Evolutionary conservation across 108 stramenopile genomes (phyloP).

Genomic region (Conticribra guillardii): DNA sequence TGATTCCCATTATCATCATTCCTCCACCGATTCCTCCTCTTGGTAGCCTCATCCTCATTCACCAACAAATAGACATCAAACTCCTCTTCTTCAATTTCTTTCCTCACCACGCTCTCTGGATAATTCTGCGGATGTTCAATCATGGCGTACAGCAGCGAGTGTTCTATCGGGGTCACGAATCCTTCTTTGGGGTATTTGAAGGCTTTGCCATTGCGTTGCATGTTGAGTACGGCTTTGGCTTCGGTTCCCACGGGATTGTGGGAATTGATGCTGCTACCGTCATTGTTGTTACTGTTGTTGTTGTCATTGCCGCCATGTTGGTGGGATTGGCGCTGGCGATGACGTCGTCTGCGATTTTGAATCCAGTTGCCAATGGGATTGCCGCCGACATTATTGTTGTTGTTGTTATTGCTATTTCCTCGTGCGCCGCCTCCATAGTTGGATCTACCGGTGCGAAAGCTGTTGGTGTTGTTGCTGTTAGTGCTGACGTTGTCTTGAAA

Average conservation of each 20-base stretch:
- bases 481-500: too few species aligned
- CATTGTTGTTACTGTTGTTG: too few species aligned
- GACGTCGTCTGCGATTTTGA: conserved; percentile 15
- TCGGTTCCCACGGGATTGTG: conserved; percentile 40
- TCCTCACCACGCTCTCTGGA: conserved; percentile 51
- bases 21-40: background rate
- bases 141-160: conserved; percentile 58
- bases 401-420: background rate
- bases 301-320: too few species aligned
- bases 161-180: conserved; percentile 63
- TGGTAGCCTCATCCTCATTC: conserved; percentile 4
- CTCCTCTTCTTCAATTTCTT: conserved; percentile 62
- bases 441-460: conserved; percentile 15
- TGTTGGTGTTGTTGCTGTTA: too few species aligned
- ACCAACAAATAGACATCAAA: conserved; percentile 58
- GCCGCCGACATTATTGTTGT: conserved; percentile 8
- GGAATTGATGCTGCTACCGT: background rate
- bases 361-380: conserved; percentile 46
- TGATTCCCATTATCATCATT: conserved; percentile 1
- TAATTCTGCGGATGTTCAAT: conserved; percentile 54
- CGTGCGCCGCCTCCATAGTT: conserved; percentile 13
- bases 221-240: conserved; percentile 39
- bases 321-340: background rate
- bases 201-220: conserved; percentile 15
- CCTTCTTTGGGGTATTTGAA: conserved; percentile 58